Conservation (phyloP, 164 flowering plant species). For the Berberis vulgaris region DNA sequence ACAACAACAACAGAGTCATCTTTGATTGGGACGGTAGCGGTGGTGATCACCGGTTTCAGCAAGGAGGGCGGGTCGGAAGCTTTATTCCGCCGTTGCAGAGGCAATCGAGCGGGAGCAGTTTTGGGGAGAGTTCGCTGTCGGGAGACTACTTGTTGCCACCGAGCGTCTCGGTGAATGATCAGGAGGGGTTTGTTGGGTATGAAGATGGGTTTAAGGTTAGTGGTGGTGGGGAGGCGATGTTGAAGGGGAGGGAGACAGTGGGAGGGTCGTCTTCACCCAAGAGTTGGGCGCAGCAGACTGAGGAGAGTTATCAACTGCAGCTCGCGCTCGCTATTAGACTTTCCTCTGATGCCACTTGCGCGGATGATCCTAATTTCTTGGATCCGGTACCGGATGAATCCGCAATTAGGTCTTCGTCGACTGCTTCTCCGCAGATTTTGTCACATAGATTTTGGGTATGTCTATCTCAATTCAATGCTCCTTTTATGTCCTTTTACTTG, state of each 20-base stretch:
- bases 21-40: conserved; percentile 45
- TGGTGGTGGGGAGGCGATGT: conserved; percentile 21
- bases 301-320: conserved; percentile 96
- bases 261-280: conserved; percentile 40
- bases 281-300: conserved; percentile 99
- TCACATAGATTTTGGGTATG: conserved; percentile 96
- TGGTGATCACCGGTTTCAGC: conserved; percentile 25
- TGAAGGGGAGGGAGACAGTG: conserved; percentile 14
- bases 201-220: conserved; percentile 31
- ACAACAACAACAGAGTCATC: conserved; percentile 14
- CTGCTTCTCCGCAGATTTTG: conserved; percentile 44
- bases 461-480: background rate
- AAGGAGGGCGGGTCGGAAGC: conserved; percentile 24
- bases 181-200: conserved; percentile 26
- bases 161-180: conserved; percentile 27
- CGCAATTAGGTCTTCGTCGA: conserved; percentile 19
- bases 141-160: conserved; percentile 47
- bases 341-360: conserved; percentile 78
- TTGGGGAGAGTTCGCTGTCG: conserved; percentile 54
- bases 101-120: conserved; percentile 79
- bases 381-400: conserved; percentile 66
- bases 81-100: conserved; percentile 38
- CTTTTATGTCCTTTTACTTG: background rate
- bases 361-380: conserved; percentile 91
- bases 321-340: conserved; percentile 79